Conservation (phyloP, 2,329 filamentous ascomycete species). For the Fusarium xylarioides region DNA sequence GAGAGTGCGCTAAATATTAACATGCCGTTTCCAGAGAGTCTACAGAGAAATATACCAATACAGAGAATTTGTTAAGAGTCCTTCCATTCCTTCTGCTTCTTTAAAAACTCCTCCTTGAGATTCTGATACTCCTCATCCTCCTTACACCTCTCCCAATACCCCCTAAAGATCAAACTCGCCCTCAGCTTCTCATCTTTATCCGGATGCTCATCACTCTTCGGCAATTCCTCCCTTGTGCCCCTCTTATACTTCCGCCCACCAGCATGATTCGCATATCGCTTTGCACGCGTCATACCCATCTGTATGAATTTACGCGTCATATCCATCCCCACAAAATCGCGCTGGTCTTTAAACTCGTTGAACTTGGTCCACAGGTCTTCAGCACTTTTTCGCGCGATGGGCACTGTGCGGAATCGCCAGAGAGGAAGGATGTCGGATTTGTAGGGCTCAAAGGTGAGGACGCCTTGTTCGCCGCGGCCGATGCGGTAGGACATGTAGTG, state of each 20-base stretch:
- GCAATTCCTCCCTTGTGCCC: constrained; percentile 18
- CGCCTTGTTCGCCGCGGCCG: constrained; percentile 67
- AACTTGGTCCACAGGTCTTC: constrained; percentile 60
- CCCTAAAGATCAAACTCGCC: constrained; percentile 31
- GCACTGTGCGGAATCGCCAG: constrained; percentile 62
- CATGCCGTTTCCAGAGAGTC: fast-evolving
- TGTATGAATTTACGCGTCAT: constrained; percentile 72
- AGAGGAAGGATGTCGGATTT: constrained; percentile 66
- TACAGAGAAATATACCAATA: not conserved
- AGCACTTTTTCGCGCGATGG: constrained; percentile 53
- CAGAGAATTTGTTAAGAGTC: too few species aligned
- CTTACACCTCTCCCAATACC: constrained; percentile 36
- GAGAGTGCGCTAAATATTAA: not conserved
- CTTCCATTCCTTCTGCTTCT: constrained; percentile 4
- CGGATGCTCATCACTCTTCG: constrained; percentile 16
- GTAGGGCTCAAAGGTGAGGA: constrained; percentile 71
- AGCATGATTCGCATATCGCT: constrained; percentile 65
- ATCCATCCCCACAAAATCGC: constrained; percentile 71
- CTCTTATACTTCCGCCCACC: constrained; percentile 63
- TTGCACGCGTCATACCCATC: constrained; percentile 72
- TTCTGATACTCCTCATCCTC: constrained; percentile 31
- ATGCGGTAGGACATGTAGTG: constrained; percentile 58
- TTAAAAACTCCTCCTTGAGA: constrained; percentile 25
- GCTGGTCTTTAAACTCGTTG: constrained; percentile 57
- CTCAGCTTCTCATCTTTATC: constrained; percentile 34